Percentiles rank a stretch among this genome's conserved stretches.
These are phyloP conservation scores for Vaccinium corymbosum DNA, from an alignment of 148 eudicot genomes.

Conservation along the genomic window DNA sequence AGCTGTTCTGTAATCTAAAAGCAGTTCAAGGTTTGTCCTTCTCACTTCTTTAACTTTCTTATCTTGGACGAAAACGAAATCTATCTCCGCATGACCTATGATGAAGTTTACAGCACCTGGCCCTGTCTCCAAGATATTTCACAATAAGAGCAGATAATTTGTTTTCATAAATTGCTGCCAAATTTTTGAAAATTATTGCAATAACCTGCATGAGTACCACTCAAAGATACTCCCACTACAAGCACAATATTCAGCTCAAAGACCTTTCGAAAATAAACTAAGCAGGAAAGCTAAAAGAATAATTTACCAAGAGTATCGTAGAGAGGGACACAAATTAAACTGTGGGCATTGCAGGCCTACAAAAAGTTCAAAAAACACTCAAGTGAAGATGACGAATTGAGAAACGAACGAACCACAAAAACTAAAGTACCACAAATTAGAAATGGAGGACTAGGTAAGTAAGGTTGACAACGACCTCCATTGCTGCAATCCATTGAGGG, in stretches of 20 bases:
- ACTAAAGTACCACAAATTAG: not conserved
- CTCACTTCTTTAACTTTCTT: constrained; percentile 73
- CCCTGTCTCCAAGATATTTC: constrained; percentile 38
- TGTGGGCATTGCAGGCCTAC: constrained; percentile 89
- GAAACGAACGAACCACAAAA: not conserved
- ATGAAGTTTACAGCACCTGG: constrained; percentile 77
- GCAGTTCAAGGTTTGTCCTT: constrained; percentile 13
- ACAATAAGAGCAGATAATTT: constrained; percentile 6
- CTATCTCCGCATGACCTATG: constrained; percentile 89
- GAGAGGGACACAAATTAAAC: constrained; percentile 91
- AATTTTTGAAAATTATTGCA: too few species aligned
- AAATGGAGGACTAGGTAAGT: not conserved
- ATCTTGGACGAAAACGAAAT: constrained; percentile 75
- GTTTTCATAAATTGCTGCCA: not conserved
- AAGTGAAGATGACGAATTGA: not conserved
- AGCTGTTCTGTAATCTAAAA: not conserved
- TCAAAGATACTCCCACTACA: not conserved
- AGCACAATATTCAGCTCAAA: not conserved
- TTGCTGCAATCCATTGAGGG: constrained; percentile 92
- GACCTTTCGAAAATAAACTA: not conserved
- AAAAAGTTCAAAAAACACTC: constrained; percentile 11
- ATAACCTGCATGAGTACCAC: not conserved
- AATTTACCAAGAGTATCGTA: constrained; percentile 90
- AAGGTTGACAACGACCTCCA: constrained; percentile 54
- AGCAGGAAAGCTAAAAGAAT: not conserved